Conservation (phyloP, 148 eudicot genomes). For the Cornus suecica region DNA sequence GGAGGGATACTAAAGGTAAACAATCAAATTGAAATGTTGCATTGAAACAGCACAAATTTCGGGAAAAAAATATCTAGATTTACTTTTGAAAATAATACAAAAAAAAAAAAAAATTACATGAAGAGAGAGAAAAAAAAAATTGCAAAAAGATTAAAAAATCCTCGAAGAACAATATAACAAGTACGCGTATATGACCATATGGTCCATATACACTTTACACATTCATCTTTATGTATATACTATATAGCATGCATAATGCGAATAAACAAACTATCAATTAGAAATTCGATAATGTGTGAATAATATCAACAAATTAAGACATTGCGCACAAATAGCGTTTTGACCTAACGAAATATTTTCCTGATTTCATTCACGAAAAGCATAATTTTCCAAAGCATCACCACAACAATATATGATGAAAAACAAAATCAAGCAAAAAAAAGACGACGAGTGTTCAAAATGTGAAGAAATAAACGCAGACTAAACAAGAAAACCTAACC, state of each 20-base stretch:
- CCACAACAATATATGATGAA: not conserved
- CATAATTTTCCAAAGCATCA: not conserved
- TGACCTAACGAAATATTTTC: not conserved
- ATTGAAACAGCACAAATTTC: not conserved
- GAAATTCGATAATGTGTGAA: not conserved
- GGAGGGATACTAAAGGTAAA: no score
- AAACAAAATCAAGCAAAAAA: not conserved
- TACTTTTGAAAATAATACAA: no score
- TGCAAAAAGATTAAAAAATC: no score
- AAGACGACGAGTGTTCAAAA: no score
- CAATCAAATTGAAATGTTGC: not conserved
- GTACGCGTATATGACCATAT: no score
- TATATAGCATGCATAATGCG: no score
- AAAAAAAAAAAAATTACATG: not conserved
- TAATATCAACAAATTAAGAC: not conserved
- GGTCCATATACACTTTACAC: no score
- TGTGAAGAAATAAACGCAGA: no score
- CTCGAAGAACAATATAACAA: not conserved
- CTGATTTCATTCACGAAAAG: not conserved
- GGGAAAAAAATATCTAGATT: not conserved
- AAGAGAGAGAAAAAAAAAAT: not conserved
- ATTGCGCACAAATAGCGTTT: not conserved
- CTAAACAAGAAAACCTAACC: no score
- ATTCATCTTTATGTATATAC: no score
- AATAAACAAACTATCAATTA: no score